These are phyloP conservation scores for Talaromyces thailandensis DNA, from an alignment of 495 filamentous ascomycete species.

Conservation along the genomic window DNA sequence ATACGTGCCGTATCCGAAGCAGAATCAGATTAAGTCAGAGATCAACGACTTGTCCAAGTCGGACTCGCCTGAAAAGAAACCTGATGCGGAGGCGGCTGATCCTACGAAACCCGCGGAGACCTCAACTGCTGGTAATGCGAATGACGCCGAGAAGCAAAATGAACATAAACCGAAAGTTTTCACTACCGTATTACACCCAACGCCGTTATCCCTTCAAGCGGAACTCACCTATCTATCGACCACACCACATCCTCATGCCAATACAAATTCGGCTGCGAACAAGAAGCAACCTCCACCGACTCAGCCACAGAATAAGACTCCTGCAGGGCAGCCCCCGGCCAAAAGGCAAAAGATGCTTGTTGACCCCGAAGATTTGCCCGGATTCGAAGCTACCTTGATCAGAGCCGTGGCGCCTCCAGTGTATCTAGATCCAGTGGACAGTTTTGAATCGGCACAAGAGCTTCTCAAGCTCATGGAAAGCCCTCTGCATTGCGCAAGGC, in stretches of 20 bases:
- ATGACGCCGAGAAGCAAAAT: constrained; percentile 32
- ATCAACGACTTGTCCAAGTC: constrained; percentile 15
- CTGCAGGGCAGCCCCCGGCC: constrained; percentile 40
- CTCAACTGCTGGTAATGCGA: background rate
- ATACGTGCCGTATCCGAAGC: constrained; percentile 69
- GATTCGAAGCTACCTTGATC: constrained; percentile 64
- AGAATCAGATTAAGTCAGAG: constrained; percentile 38
- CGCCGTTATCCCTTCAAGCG: constrained; percentile 57
- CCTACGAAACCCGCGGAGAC: constrained; percentile 14
- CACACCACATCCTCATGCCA: constrained; percentile 50
- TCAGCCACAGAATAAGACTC: constrained; percentile 26
- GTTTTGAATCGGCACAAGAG: constrained; percentile 53
- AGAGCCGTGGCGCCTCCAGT: constrained; percentile 63
- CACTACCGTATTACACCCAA: constrained; percentile 81
- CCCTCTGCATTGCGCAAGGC: constrained; percentile 63
- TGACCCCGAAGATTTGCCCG: constrained; percentile 59
- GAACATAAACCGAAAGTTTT: constrained; percentile 52
- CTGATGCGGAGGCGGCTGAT: constrained; percentile 14
- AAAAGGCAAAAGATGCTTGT: constrained; percentile 75
- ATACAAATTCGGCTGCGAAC: constrained; percentile 11
- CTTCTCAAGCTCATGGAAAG: constrained; percentile 63
- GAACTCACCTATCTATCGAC: constrained; percentile 70
- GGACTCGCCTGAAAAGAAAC: constrained; percentile 17
- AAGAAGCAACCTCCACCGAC: constrained; percentile 24
- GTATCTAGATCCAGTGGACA: constrained; percentile 64